phyloP scores from a whole-genome alignment of 805 yeast species.

The Schwanniomyces yamadae region DNA sequence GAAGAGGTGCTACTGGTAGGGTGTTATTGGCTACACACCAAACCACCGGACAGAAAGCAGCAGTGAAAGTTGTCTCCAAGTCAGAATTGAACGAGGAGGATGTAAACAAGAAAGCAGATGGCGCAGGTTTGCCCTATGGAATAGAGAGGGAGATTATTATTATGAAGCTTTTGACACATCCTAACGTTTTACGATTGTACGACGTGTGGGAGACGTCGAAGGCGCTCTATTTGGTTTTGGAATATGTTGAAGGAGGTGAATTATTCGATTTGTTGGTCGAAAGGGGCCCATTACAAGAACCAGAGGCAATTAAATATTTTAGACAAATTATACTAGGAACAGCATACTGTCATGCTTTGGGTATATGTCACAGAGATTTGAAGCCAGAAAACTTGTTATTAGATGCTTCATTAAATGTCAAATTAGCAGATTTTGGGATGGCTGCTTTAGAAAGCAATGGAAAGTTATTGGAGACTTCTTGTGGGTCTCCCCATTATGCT shows the following conservation, averaged over 20 bases:
- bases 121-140: slow-evolving; percentile 84
- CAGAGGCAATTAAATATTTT: slow-evolving; percentile 87
- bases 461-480: slow-evolving; percentile 84
- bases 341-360: slow-evolving; percentile 79
- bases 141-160: slow-evolving; percentile 96
- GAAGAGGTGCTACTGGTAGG: slow-evolving; percentile 81
- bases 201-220: slow-evolving; percentile 89
- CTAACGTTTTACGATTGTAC: slow-evolving; percentile 87
- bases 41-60: slow-evolving; percentile 71
- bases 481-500: slow-evolving; percentile 98
- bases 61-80: slow-evolving; percentile 80
- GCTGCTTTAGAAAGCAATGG: slow-evolving; percentile 90
- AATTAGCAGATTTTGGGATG: slow-evolving; percentile 99
- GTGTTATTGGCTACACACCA: slow-evolving; percentile 73
- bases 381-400: slow-evolving; percentile 78
- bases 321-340: slow-evolving; percentile 83
- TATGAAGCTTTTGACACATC: slow-evolving; percentile 92
- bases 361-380: slow-evolving; percentile 85
- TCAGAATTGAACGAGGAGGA: slow-evolving; percentile 45
- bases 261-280: slow-evolving; percentile 88
- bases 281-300: slow-evolving; percentile 82
- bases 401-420: slow-evolving; percentile 83
- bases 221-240: slow-evolving; percentile 81
- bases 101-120: slow-evolving; percentile 9
- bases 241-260: slow-evolving; percentile 97